Base-by-base conservation (phyloP, 164 flowering plant genomes). In the Berberis thunbergii region DNA sequence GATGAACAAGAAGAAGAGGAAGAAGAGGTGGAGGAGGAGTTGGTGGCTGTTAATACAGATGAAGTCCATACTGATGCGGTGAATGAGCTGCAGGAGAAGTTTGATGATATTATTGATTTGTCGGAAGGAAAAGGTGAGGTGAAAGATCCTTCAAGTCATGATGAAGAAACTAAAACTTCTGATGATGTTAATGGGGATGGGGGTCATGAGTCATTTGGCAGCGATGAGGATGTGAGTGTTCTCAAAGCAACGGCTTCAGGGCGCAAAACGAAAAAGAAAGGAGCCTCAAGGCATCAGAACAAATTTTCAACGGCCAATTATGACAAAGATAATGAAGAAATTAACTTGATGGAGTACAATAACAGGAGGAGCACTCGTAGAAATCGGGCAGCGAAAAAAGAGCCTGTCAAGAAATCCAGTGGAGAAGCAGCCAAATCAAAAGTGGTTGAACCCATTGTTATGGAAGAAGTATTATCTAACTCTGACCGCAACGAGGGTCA, bases 191-290 rank as follows among this genome's bases (percentile, higher is more conserved):
- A 57, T 39, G 62, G 43, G 8, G 66, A 69, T 49, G 64, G 62
- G 45, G 57, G 49, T 26, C 26, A 26, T 26, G 26, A 26, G 26
- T 26, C 26, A 26, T 26, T 26, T 4, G 42, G 54, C 61, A 57
- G 54, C 11, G 87, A 85, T 57, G 88, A 84, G 43, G 97, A 91
- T 62, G 63, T 60, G 2, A 80, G 77, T 62, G 45, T 80, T 62
- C 87, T 94, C 60, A 84, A 86, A 70, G 83, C 84, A 6, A 88
- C 87, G 98, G 54, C 82, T 63, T 74, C 89, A 1, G 92, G 85
- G 46, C 86, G 63, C 42, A 82, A 62, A 79, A 77, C 60, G 55
- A 77, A 69, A 71, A 81, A 73, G 61, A 74, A 73, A 44, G 67
- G 50, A 50, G 71, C 64, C 67, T 43, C 59, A 38, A 70, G 26